Evolutionary conservation across 352 stramenopile genomes (phyloP).

Genomic region (Phytopythium sindhum): DNA sequence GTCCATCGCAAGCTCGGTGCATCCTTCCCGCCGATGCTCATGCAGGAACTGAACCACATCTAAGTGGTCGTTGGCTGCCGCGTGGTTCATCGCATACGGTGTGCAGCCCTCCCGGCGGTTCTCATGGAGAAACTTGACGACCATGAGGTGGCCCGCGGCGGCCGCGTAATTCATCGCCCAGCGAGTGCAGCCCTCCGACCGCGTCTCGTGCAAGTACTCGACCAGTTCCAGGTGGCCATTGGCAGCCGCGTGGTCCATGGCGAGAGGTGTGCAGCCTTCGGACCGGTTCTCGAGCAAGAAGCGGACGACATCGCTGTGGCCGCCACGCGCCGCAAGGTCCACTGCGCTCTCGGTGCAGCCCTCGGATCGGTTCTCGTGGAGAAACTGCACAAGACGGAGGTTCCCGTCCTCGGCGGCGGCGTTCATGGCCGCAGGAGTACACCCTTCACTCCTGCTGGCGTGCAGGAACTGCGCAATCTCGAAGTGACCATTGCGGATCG

Average conservation of each 20-base stretch:
- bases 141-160: constrained; percentile 4
- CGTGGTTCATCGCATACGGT: constrained; percentile 11
- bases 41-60: constrained; percentile 13
- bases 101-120: constrained; percentile 12
- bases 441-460: constrained; percentile 8
- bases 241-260: background rate
- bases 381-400: background rate
- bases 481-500: constrained; percentile 3
- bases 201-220: constrained; percentile 4
- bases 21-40: constrained; percentile 5
- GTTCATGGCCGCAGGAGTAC: constrained; percentile 1
- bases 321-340: constrained; percentile 1
- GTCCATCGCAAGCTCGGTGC: constrained; percentile 11
- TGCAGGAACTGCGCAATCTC: constrained; percentile 12
- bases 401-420: background rate
- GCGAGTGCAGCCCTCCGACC: constrained; percentile 1
- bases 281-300: constrained; percentile 5
- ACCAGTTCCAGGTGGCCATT: constrained; percentile 1
- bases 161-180: constrained; percentile 12
- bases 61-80: constrained; percentile 11
- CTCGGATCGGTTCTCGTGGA: background rate
- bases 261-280: background rate
- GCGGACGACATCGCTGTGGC: background rate
- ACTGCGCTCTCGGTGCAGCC: background rate
- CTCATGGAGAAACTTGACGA: constrained; percentile 11